A percentile compares a stretch with the other conserved stretches of the same genome.
Evolutionary conservation across 139 green algal species (phyloP).

Genomic region (Desmodesmus armatus): DNA sequence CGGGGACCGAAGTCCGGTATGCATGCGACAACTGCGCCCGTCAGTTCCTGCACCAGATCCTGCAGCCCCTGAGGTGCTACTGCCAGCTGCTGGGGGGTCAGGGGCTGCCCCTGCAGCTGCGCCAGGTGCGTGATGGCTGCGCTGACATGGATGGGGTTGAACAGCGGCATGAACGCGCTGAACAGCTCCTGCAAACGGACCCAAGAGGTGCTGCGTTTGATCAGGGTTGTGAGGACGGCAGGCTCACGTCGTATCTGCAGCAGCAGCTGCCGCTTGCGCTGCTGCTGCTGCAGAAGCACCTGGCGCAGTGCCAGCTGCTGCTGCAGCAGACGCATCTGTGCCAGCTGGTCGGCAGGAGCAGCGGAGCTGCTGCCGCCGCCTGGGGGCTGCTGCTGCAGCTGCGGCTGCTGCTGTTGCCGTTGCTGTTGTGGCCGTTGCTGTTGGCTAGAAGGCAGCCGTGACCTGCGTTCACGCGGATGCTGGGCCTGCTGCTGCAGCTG

Average conservation of each 20-base stretch:
- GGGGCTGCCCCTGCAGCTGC: constrained; percentile 41
- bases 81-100: no score
- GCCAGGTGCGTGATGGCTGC: constrained; percentile 54
- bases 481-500: constrained; percentile 13
- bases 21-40: not conserved
- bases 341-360: not conserved
- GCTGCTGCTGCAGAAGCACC: constrained; percentile 5
- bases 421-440: not conserved
- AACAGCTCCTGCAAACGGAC: constrained; percentile 49
- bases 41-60: constrained; percentile 6
- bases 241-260: constrained; percentile 34
- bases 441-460: not conserved
- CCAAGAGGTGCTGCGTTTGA: constrained; percentile 46
- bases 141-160: constrained; percentile 55
- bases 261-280: constrained; percentile 29
- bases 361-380: not conserved
- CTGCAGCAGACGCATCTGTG: constrained; percentile 14
- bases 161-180: not conserved
- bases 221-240: constrained; percentile 34
- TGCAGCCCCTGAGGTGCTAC: not conserved
- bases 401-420: not conserved
- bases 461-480: not conserved
- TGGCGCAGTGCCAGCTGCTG: constrained; percentile 14
- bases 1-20: constrained; percentile 38
- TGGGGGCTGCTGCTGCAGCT: constrained; percentile 12